Evolutionary conservation across 2,329 filamentous ascomycete genomes (phyloP).

Genomic region (Blastomyces emzantsi): DNA sequence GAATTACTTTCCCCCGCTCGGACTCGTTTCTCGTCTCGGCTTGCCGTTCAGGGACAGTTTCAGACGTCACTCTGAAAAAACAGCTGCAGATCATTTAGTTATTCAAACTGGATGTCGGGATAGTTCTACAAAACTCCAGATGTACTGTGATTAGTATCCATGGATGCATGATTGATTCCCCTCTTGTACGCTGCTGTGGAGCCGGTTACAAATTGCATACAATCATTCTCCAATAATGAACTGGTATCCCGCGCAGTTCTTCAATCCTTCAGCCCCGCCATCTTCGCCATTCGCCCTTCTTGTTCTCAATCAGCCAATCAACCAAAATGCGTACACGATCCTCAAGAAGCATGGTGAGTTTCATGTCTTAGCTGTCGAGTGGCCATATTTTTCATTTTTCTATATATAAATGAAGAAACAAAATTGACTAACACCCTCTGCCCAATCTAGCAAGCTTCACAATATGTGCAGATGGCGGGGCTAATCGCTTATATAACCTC

Average conservation of each 20-base stretch:
- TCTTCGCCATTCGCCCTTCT: slow-evolving; percentile 42
- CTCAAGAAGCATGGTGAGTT: slow-evolving; percentile 30
- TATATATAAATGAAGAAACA: not conserved
- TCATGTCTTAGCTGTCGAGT: not conserved
- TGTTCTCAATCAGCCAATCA: slow-evolving; percentile 54
- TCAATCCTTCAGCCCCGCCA: slow-evolving; percentile 22
- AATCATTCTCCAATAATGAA: not conserved
- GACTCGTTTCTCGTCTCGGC: not conserved
- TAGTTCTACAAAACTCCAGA: no score
- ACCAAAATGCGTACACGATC: slow-evolving; percentile 32
- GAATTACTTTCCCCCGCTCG: not conserved
- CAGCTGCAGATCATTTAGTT: no score
- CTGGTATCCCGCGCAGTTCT: slow-evolving; percentile 36
- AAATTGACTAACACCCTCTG: not conserved
- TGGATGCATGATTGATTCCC: not conserved
- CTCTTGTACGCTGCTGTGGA: not conserved
- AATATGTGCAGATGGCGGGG: slow-evolving; percentile 85
- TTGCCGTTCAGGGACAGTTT: not conserved
- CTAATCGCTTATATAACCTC: slow-evolving; percentile 61
- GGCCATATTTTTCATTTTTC: not conserved
- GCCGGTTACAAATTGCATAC: not conserved
- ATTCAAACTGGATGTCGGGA: no score
- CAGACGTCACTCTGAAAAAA: not conserved
- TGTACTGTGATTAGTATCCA: not conserved
- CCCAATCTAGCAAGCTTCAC: slow-evolving; percentile 48